Percentiles rank a stretch among this genome's conserved stretches.
phyloP scores from a whole-genome alignment of 495 filamentous ascomycete species.

The Penicillium salamii region DNA sequence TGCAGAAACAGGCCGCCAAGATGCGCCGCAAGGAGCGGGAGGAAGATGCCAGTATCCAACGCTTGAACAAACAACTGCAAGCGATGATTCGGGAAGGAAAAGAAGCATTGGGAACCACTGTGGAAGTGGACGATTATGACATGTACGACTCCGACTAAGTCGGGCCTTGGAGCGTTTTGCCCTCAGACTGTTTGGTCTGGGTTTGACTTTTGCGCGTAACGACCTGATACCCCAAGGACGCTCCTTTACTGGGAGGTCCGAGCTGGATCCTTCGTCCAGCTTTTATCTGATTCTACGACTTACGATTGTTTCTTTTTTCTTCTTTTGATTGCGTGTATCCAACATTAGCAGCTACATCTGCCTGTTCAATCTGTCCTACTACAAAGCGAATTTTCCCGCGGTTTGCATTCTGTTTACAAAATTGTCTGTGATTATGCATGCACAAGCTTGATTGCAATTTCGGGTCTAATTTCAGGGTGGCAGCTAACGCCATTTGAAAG shows the following conservation, averaged over 20 bases:
- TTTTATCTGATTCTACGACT: slow-evolving; percentile 13
- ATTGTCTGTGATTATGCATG: neutral
- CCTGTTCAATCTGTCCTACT: slow-evolving; percentile 1
- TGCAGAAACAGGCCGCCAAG: slow-evolving; percentile 62
- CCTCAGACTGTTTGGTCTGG: neutral
- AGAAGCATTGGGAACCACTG: slow-evolving; percentile 77
- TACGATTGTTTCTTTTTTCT: slow-evolving; percentile 17
- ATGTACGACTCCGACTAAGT: slow-evolving; percentile 37
- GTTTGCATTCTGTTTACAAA: neutral
- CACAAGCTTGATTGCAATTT: neutral
- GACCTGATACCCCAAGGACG: slow-evolving; percentile 30
- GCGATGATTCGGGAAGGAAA: slow-evolving; percentile 86
- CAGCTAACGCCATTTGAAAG: slow-evolving; percentile 6
- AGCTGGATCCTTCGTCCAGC: slow-evolving; percentile 1
- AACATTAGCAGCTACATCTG: neutral
- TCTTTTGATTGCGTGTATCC: neutral
- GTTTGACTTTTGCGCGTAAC: slow-evolving; percentile 6
- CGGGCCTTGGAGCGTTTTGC: neutral
- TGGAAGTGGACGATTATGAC: slow-evolving; percentile 63
- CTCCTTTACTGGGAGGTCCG: slow-evolving; percentile 7
- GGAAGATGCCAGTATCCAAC: slow-evolving; percentile 71
- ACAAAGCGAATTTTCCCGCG: neutral
- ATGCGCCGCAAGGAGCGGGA: slow-evolving; percentile 70
- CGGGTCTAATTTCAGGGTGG: neutral
- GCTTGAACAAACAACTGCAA: slow-evolving; percentile 73